Conservation (phyloP, 805 yeast species). For the Suhomyces emberorum region DNA sequence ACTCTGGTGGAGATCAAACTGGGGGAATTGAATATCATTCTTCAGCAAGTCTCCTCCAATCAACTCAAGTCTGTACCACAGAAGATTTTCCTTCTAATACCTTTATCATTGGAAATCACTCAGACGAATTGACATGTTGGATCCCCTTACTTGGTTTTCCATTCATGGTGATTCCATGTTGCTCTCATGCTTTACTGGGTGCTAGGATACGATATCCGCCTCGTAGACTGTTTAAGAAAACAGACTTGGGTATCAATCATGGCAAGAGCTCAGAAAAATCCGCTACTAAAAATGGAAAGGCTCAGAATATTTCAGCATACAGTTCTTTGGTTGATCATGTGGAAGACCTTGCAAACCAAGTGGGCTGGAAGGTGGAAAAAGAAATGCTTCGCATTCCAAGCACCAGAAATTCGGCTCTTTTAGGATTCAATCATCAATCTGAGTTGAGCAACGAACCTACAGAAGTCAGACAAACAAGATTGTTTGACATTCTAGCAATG, state of each 20-base stretch:
- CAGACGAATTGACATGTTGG: conserved; percentile 96
- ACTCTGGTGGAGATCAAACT: conserved; percentile 10
- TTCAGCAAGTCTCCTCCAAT: conserved; percentile 48
- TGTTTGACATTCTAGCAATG: conserved; percentile 59
- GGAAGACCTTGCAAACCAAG: conserved; percentile 57
- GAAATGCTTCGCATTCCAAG: conserved; percentile 93
- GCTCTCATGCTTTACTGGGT: conserved; percentile 86
- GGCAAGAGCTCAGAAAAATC: background rate
- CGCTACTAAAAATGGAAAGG: conserved; percentile 19
- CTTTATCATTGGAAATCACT: conserved; percentile 89
- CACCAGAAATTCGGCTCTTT: conserved; percentile 86
- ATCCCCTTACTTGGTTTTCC: conserved; percentile 84
- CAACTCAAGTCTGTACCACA: conserved; percentile 50
- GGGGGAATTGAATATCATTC: conserved; percentile 42
- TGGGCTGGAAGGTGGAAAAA: conserved; percentile 82
- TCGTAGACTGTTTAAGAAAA: conserved; percentile 21
- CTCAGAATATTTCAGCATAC: conserved; percentile 54
- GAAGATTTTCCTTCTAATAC: conserved; percentile 69
- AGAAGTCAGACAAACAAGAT: conserved; percentile 35
- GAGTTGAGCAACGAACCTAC: conserved; percentile 20
- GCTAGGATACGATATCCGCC: conserved; percentile 64
- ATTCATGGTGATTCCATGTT: conserved; percentile 90
- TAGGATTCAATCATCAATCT: conserved; percentile 47
- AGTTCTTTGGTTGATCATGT: conserved; percentile 86
- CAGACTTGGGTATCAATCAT: background rate